Evolutionary conservation across 164 flowering plant genomes (phyloP), one percentile per base, ranked within the genome.

Genomic region (Vitis cinerea): DNA sequence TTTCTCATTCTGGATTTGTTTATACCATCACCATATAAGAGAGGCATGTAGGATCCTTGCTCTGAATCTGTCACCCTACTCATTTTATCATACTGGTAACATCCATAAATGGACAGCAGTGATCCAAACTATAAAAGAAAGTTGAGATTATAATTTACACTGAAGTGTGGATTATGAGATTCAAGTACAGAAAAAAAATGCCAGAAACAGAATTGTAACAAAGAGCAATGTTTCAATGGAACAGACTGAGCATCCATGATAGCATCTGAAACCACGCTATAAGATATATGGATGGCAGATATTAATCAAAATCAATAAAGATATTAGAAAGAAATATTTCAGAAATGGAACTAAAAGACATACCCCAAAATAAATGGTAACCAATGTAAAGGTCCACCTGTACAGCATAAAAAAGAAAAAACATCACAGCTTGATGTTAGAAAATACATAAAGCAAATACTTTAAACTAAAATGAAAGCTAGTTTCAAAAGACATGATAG

Each of bases 341-440:
- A 48, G 55, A n/a, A 61, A 59, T 37, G n/a, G 52, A 48, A n/a
- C 30, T 4, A 61, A 16, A 67, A 53, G 15, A 58, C 75, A 63
- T 79, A 82, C 84, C 82, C 74, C 80, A 62, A 82, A 82, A 61
- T 81, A 81, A 54, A 79, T 19, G 7, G 82, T 74, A 15, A 81
- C 30, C 68, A 76, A 59, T 10, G 80, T 66, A 51, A 79, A 82
- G 50, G 84, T 76, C 84, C 82, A 82, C 72, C 84, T 82, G 80
- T 30, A 50, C 57, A 64, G 15, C 44, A 70, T 16, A 54, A 69
- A 55, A 31, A 72, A 55, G 48, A 19, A 8, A 68, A 17, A 2
- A 67, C 6, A 67, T 8, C 54, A 8, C 0, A 54, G 60, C 59
- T 64, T 54, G 16, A 54, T 37, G 51, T 47, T 30, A 64, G 29